These are phyloP conservation scores for Fonsecaea multimorphosa DNA, from an alignment of 2,329 filamentous ascomycete genomes.

Conservation along the genomic window DNA sequence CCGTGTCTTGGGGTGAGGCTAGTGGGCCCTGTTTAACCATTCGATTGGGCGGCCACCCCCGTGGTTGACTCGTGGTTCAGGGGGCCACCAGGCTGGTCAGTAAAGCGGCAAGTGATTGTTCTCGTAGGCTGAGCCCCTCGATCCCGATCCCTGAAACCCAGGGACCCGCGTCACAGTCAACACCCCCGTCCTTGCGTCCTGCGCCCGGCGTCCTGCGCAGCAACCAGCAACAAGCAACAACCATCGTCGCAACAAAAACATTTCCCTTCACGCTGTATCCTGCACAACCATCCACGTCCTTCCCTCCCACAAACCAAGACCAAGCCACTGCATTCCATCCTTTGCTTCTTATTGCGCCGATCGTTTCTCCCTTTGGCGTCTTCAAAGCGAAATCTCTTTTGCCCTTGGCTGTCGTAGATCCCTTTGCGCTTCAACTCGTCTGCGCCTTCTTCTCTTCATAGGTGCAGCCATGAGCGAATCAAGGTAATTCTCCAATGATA, in stretches of 20 bases:
- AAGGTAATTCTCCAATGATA: constrained; percentile 52
- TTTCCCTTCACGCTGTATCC: not conserved
- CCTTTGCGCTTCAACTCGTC: constrained; percentile 1
- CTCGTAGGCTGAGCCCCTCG: not conserved
- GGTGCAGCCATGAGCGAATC: constrained; percentile 66
- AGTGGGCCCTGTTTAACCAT: not conserved
- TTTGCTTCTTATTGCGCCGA: constrained; percentile 1
- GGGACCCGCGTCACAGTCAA: constrained; percentile 16
- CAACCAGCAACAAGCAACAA: constrained; percentile 21
- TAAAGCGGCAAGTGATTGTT: not conserved
- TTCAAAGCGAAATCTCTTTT: not conserved
- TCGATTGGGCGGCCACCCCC: not conserved
- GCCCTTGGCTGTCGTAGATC: not conserved
- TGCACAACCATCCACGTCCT: not conserved
- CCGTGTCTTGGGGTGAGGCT: too few species aligned
- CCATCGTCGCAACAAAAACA: constrained; percentile 15
- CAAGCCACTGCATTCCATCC: not conserved
- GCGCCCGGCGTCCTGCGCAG: too few species aligned
- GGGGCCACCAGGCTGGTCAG: not conserved
- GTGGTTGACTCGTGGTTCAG: not conserved
- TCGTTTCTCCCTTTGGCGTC: not conserved
- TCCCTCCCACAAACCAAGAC: not conserved
- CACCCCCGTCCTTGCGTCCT: constrained; percentile 5
- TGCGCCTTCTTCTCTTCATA: not conserved
- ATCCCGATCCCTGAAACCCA: constrained; percentile 17